A percentile compares a stretch with the other conserved stretches of the same genome.
Evolutionary conservation across 441 rosid genomes (phyloP).

Genomic region (Aquilaria agallochum): DNA sequence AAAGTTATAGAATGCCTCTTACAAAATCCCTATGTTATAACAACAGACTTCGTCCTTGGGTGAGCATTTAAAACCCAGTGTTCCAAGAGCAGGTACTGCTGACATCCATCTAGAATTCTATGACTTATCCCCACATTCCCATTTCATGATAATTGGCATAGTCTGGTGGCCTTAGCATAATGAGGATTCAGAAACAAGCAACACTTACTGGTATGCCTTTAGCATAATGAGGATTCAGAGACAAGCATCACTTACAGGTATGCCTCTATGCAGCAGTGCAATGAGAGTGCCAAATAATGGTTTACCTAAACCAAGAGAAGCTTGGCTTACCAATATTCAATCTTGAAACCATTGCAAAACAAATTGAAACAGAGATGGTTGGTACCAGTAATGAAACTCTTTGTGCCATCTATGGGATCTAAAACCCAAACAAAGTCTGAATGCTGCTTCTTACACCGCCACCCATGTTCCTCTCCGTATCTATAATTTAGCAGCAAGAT

Average conservation of each 20-base stretch:
- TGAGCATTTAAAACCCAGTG: too few relatives aligned
- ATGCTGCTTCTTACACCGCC: constrained; percentile 77
- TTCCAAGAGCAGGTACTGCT: too few relatives aligned
- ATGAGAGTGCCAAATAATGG: constrained; percentile 96
- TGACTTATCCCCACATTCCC: too few relatives aligned
- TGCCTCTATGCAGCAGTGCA: constrained; percentile 72
- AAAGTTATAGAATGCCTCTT: too few relatives aligned
- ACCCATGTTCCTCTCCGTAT: constrained; percentile 94
- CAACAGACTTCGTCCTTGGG: too few relatives aligned
- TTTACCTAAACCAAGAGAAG: constrained; percentile 60
- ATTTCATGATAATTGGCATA: too few relatives aligned
- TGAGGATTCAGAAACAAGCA: too few relatives aligned
- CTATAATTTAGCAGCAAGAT: constrained; percentile 30
- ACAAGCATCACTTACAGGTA: constrained; percentile 56
- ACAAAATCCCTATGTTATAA: too few relatives aligned
- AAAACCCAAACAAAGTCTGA: constrained; percentile 96
- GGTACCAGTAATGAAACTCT: constrained; percentile 89
- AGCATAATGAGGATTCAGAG: too few relatives aligned
- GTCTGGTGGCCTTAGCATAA: too few relatives aligned
- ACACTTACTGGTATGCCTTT: too few relatives aligned
- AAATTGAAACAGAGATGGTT: neutral
- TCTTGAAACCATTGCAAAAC: constrained; percentile 4
- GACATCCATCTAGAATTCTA: too few relatives aligned
- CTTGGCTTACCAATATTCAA: neutral
- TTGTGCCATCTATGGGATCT: constrained; percentile 98